These are phyloP conservation scores for Cornus controversa DNA, from an alignment of 148 eudicot species.

Conservation along the genomic window DNA sequence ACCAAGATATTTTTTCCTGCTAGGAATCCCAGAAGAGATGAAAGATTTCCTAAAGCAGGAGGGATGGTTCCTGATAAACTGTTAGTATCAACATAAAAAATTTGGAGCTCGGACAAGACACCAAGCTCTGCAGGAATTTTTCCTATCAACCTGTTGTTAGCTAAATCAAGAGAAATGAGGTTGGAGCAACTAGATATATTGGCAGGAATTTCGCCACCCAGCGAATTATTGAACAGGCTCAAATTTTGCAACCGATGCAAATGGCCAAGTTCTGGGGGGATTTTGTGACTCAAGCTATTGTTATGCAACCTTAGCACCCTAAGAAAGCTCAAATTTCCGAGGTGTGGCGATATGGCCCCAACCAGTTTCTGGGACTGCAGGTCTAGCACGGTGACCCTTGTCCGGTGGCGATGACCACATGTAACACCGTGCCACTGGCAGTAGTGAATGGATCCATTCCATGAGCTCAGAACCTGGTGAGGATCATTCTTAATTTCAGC, in stretches of 20 bases:
- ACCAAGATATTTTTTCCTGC: conserved; percentile 6
- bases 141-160: background rate
- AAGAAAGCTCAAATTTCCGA: conserved; percentile 25
- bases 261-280: conserved; percentile 13
- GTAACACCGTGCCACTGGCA: conserved; percentile 19
- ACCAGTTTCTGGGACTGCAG: conserved; percentile 10
- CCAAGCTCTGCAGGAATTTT: conserved; percentile 18
- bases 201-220: conserved; percentile 14
- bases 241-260: conserved; percentile 5
- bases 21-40: background rate
- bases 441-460: conserved; percentile 16
- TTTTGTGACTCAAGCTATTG: conserved; percentile 17
- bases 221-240: conserved; percentile 12
- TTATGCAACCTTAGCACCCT: conserved; percentile 12
- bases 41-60: conserved; percentile 10
- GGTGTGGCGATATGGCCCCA: conserved; percentile 17
- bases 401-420: conserved; percentile 16
- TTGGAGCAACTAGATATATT: conserved; percentile 8
- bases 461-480: conserved; percentile 8
- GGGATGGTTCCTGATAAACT: conserved; percentile 12
- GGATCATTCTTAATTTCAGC: conserved; percentile 12
- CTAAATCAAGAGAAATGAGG: background rate
- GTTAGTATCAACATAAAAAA: background rate
- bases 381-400: conserved; percentile 7
- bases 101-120: background rate